Percentiles rank a stretch among this genome's conserved stretches.
Conservation (phyloP, 2,329 filamentous ascomycete genomes). For the Colletotrichum caudatum region DNA sequence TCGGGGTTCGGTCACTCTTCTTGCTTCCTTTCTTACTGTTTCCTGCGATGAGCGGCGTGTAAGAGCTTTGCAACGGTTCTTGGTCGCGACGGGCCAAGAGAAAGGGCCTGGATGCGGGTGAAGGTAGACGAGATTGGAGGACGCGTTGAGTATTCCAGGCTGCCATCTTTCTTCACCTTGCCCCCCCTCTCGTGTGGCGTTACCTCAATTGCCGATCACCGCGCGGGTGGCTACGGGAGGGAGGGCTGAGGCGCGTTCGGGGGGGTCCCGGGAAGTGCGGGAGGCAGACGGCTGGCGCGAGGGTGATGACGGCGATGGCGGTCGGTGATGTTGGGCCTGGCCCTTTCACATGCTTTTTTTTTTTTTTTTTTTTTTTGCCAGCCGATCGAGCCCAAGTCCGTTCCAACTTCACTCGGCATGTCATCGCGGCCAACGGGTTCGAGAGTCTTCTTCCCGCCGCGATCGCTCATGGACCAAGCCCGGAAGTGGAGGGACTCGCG, state of each 20-base stretch:
- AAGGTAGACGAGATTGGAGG: neutral
- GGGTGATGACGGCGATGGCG: neutral
- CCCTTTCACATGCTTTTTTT: neutral
- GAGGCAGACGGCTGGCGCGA: constrained; percentile 14
- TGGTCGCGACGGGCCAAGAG: neutral
- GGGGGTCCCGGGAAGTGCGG: constrained; percentile 9
- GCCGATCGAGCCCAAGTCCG: neutral
- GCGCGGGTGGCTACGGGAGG: constrained; percentile 25
- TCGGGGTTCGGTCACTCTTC: neutral
- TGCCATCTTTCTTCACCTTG: neutral
- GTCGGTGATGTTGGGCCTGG: neutral
- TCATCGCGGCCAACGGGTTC: neutral
- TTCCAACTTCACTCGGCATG: neutral
- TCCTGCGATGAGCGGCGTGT: neutral
- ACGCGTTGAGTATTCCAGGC: neutral
- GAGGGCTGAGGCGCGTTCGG: constrained; percentile 26
- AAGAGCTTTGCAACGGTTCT: neutral
- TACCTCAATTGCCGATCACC: constrained; percentile 14
- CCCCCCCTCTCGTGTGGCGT: constrained; percentile 2
- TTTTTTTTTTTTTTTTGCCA: too few relatives aligned
- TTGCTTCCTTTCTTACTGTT: neutral
- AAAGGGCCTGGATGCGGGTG: too few relatives aligned
- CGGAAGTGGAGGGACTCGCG: neutral
- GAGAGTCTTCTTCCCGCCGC: constrained; percentile 4
- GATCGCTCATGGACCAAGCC: neutral